A percentile compares a stretch with the other conserved stretches of the same genome.
Evolutionary conservation across 1,284 basidiomycete species (phyloP).

Genomic region (Papiliotrema nemorosa): DNA sequence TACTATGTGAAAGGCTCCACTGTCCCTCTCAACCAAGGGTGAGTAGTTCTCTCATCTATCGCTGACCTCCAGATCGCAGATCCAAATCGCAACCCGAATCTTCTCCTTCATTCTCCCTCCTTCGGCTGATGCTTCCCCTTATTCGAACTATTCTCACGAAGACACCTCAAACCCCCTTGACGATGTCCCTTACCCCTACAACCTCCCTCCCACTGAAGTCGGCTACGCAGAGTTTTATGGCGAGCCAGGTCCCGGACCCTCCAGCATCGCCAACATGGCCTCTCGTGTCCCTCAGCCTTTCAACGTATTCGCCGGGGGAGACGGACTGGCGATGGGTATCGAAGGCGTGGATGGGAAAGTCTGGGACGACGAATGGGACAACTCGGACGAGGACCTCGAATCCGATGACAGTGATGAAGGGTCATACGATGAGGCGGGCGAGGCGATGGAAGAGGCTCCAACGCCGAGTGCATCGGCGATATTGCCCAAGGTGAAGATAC

Average conservation of each 20-base stretch:
- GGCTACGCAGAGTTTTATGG: constrained; percentile 43
- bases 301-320: constrained; percentile 44
- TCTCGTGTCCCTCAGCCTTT: constrained; percentile 36
- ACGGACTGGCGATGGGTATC: constrained; percentile 35
- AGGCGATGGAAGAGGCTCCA: constrained; percentile 12
- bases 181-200: constrained; percentile 40
- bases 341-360: constrained; percentile 21
- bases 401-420: constrained; percentile 16
- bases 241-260: constrained; percentile 37
- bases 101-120: constrained; percentile 92
- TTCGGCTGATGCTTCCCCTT: constrained; percentile 37
- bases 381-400: constrained; percentile 22
- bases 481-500: constrained; percentile 8
- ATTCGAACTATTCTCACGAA: constrained; percentile 22
- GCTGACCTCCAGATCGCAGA: constrained; percentile 70
- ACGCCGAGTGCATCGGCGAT: background rate
- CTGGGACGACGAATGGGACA: constrained; percentile 20
- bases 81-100: constrained; percentile 96
- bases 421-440: constrained; percentile 16
- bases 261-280: constrained; percentile 31
- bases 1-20: constrained; percentile 86
- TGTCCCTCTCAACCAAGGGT: constrained; percentile 78
- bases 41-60: constrained; percentile 27
- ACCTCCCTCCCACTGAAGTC: constrained; percentile 40
- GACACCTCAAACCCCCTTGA: constrained; percentile 23